Base-by-base conservation (phyloP, 2,329 filamentous ascomycete genomes). In the Trichoderma koningiopsis region DNA sequence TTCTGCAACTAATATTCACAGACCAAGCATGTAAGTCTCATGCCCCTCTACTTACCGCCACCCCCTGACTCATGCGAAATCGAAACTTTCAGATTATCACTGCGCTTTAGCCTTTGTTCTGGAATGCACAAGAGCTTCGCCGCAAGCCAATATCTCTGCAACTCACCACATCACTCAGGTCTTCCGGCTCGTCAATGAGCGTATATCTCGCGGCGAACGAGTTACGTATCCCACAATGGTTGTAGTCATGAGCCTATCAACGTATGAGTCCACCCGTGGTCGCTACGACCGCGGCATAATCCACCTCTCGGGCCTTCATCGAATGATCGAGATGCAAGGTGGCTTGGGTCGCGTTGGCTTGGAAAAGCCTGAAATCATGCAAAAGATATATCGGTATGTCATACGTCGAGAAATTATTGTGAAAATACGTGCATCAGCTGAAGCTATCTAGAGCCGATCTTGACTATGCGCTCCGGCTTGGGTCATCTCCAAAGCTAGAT, bases 171-270 rank as follows among this genome's bases (percentile, higher is more conserved):
- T 61, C 40, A 49, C 24, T 11, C 37, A 31, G 24, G 58, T 29
- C 3, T 61, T 61, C 19, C 58, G 58, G 5, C 27, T 61, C 5
- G 16, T 61, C 4, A 61, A 61, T n/a, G 58, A 61, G 27, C 58
- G 58, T 2, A 61, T 61, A 2, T 61, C 58, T 6, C 4, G 37
- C 27, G 27, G 16, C 16, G 16, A 61, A 16, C 37, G 4, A 16
- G 19, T 61, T 2, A 31, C 58, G 0, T 47, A 61, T 31, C 29
- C 37, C 19, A 61, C 58, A 16, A 22, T 61, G 13, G 58, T 24
- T 19, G 58, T 61, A 11, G 58, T 61, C 6, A 61, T 61, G 58
- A 61, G 58, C 37, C 27, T 61, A 61, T 47, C 37, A 27, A 14
- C 40, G 1, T 61, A 61, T 4, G 58, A 61, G 27, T 61, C 37